Conservation (phyloP, 2,329 filamentous ascomycete species). For the Apiospora saccharicola region DNA sequence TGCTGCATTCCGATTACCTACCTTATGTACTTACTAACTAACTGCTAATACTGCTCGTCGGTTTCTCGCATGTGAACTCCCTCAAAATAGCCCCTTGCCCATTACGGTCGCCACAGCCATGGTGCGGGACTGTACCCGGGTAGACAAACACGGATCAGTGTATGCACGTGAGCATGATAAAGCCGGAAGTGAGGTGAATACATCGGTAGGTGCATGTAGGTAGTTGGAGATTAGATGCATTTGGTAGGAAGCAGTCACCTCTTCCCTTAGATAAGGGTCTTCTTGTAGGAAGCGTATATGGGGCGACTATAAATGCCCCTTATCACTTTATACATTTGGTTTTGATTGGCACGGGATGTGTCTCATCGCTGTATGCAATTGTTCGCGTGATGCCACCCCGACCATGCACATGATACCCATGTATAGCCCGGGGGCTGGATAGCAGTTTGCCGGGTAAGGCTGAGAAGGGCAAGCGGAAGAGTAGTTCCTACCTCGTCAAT, state of each 20-base stretch:
- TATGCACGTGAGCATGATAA: not conserved
- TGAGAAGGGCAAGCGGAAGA: not conserved
- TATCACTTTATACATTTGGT: not conserved
- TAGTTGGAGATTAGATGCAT: not conserved
- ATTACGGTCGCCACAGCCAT: not conserved
- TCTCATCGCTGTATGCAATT: conserved; percentile 1
- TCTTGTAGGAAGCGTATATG: not conserved
- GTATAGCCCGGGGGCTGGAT: not conserved
- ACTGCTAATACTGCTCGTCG: not conserved
- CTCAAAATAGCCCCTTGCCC: not conserved
- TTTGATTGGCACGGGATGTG: not conserved
- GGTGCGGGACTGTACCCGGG: not conserved
- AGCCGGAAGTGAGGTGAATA: not conserved
- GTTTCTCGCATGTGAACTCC: not conserved
- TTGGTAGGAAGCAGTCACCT: not conserved
- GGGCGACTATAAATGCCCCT: not conserved
- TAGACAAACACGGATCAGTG: not conserved
- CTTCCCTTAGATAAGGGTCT: not conserved
- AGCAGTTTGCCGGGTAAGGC: conserved; percentile 14
- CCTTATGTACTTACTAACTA: not conserved
- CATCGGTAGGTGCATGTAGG: not conserved
- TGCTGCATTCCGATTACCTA: not conserved
- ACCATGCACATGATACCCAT: conserved; percentile 15
- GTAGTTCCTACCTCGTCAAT: not conserved
- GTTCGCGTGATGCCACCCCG: not conserved